Conservation (phyloP, 2,329 filamentous ascomycete genomes). For the Tolypocladium pustulatum region DNA sequence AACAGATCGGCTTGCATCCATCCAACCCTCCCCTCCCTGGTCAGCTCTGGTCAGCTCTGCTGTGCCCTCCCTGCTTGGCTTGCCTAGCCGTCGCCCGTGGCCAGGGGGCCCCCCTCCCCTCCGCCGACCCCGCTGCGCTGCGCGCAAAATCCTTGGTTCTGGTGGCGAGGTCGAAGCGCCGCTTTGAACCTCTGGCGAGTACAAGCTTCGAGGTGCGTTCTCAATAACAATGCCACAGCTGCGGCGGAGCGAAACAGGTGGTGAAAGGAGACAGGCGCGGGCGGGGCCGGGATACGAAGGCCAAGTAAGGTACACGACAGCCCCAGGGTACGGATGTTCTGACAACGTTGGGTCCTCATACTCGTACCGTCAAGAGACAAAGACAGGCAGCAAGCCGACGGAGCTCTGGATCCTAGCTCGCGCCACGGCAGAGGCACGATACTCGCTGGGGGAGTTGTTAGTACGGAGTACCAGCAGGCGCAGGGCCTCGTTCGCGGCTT, state of each 20-base stretch:
- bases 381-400: neutral
- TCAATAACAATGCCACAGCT: neutral
- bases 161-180: conserved; percentile 3
- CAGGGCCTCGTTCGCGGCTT: neutral
- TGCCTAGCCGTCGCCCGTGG: conserved; percentile 1
- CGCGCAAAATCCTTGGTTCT: conserved; percentile 6
- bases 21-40: neutral
- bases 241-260: neutral
- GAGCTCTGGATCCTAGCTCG: neutral
- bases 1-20: neutral
- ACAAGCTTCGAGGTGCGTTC: neutral
- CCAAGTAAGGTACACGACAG: neutral
- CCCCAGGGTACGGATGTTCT: too few relatives aligned
- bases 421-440: neutral
- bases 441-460: too few relatives aligned
- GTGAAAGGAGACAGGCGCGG: neutral
- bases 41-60: neutral
- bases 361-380: neutral
- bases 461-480: neutral
- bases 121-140: conserved; percentile 1
- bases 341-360: too few relatives aligned
- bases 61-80: neutral
- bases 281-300: neutral
- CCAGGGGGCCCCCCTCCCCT: conserved; percentile 1
- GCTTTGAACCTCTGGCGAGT: neutral